Base-by-base conservation (phyloP, 306 rosid species). In the Arachis hypogaea region DNA sequence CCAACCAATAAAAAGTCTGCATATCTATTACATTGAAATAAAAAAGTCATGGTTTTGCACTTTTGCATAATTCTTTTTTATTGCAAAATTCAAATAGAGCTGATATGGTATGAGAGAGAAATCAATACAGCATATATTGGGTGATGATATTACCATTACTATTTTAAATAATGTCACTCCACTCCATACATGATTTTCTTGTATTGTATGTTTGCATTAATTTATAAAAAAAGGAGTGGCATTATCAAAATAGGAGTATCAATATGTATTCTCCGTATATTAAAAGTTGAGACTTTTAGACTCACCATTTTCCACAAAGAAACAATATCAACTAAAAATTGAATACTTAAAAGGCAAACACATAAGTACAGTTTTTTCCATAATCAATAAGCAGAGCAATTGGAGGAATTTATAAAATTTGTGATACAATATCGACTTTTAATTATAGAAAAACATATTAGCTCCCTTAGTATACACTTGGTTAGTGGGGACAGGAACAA, bases 311-410 rank as follows among this genome's bases (percentile, higher is more conserved):
- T 43, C 11, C 29, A 3, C 38, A 16, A 47, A 58, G 77, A 65
- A 80, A 55, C 30, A 69, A 44, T n/a, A 46, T 7, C 11, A 81
- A 3, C 72, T 7, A 7, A 54, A 69, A 69, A 55, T 33, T 12
- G 44, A 71, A 54, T 29, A 16, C 33, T 14, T 9, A 40, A 38
- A 38, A 68, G 43, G 59, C 22, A 70, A 22, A 9, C 52, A 54
- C 38, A 57, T 16, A 30, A 36, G 66, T 44, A 14, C 40, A 22
- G 12, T 22, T 47, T 57, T 56, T 5, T 38, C 46, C 28, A 55
- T 45, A 57, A 72, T 57, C 43, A 58, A 58, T 45, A 65, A 3
- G 12, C 42, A 49, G 42, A 71, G 28, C 28, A 22, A 22, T 22
- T 1, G 28, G 28, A 22, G 28, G 28, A 22, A 22, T 22, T 22